These are phyloP conservation scores for Capillidium rhysosporum DNA, from an alignment of 371 early-diverging fungal species.

Conservation along the genomic window DNA sequence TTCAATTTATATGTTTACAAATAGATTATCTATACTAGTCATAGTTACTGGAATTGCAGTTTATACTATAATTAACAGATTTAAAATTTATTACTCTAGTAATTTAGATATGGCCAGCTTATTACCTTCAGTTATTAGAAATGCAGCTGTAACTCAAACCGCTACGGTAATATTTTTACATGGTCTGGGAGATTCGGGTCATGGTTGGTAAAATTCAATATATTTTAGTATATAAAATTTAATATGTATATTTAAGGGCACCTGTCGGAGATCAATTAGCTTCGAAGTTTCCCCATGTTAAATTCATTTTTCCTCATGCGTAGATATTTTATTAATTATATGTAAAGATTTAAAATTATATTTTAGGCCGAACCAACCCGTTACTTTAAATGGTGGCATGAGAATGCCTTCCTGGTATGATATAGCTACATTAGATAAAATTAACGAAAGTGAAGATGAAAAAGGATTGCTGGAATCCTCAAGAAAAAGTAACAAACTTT, in stretches of 20 bases:
- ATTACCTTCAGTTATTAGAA: constrained; percentile 21
- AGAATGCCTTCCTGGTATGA: constrained; percentile 82
- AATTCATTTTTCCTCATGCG: constrained; percentile 75
- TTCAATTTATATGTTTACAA: too few species aligned
- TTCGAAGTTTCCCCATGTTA: constrained; percentile 45
- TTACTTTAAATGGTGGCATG: constrained; percentile 70
- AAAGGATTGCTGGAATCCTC: constrained; percentile 48
- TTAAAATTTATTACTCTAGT: too few species aligned
- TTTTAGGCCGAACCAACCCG: constrained; percentile 40
- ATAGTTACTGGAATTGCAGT: too few species aligned
- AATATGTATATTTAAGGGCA: constrained; percentile 11
- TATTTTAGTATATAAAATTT: background rate
- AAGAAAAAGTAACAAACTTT: constrained; percentile 19
- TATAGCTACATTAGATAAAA: constrained; percentile 29
- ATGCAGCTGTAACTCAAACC: constrained; percentile 33
- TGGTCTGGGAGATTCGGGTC: constrained; percentile 10
- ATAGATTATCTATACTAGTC: too few species aligned
- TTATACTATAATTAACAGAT: too few species aligned
- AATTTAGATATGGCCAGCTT: background rate
- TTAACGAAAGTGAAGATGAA: constrained; percentile 45
- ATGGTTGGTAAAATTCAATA: constrained; percentile 8
- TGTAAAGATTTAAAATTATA: background rate
- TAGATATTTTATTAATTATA: constrained; percentile 10
- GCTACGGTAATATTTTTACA: constrained; percentile 63
- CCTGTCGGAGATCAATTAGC: constrained; percentile 42